Evolutionary conservation across 2,329 filamentous ascomycete species (phyloP).

Genomic region (Parastagonospora nodorum): DNA sequence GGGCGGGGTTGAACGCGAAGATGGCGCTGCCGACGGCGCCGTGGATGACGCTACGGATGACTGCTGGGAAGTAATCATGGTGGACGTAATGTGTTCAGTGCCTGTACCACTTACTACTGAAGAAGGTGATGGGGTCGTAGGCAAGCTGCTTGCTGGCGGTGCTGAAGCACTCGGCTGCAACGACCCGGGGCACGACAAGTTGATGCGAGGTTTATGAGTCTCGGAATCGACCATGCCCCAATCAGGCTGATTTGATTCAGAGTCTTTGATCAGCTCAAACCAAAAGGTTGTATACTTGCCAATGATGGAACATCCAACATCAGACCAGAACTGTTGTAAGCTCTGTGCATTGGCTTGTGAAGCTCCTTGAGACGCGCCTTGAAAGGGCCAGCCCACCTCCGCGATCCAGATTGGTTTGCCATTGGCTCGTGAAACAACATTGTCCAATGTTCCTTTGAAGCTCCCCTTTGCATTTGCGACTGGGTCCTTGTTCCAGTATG

Average conservation of each 20-base stretch:
- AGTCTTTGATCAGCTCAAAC: slow-evolving; percentile 37
- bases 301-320: slow-evolving; percentile 37
- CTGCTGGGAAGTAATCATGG: too few relatives aligned
- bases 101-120: background rate
- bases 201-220: slow-evolving; percentile 20
- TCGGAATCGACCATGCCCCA: slow-evolving; percentile 30
- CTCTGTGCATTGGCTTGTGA: slow-evolving; percentile 25
- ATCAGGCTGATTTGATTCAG: slow-evolving; percentile 24
- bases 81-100: background rate
- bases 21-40: background rate
- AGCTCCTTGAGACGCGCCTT: slow-evolving; percentile 12
- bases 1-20: background rate
- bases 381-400: slow-evolving; percentile 41
- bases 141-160: background rate
- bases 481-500: slow-evolving; percentile 34
- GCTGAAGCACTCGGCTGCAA: background rate
- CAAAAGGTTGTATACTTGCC: slow-evolving; percentile 41
- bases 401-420: slow-evolving; percentile 40
- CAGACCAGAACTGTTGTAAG: slow-evolving; percentile 35
- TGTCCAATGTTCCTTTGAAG: slow-evolving; percentile 26
- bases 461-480: slow-evolving; percentile 48
- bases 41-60: too few relatives aligned
- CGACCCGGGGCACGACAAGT: slow-evolving; percentile 22
- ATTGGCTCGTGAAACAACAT: slow-evolving; percentile 25
- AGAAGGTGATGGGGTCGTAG: background rate